phyloP scores from a whole-genome alignment of 495 filamentous ascomycete species.

The Hypoxylon cercidicola region DNA sequence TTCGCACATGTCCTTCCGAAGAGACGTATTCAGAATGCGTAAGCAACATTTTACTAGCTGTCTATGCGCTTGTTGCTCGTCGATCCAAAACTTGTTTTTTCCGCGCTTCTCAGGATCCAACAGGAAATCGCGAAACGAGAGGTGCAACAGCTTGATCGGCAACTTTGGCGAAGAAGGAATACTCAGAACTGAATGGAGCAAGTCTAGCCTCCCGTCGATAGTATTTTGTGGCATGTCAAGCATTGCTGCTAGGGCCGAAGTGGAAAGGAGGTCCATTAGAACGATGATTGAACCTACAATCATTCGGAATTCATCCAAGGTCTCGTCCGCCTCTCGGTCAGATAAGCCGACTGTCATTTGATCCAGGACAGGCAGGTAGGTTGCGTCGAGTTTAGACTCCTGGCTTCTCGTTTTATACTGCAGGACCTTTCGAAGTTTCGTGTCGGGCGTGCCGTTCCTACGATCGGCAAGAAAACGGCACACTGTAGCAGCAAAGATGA shows the following conservation, averaged over 20 bases:
- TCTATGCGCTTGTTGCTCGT: constrained; percentile 41
- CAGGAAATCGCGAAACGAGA: constrained; percentile 48
- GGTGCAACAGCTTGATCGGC: constrained; percentile 42
- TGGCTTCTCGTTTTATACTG: constrained; percentile 36
- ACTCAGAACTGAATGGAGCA: constrained; percentile 44
- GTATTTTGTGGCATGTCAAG: constrained; percentile 19
- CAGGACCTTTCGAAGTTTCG: constrained; percentile 41
- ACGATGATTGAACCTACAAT: constrained; percentile 49
- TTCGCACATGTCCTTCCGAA: constrained; percentile 37
- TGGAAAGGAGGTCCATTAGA: constrained; percentile 32
- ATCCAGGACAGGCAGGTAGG: constrained; percentile 49
- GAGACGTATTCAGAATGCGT: neutral
- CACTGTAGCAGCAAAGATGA: constrained; percentile 57
- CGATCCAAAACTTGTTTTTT: constrained; percentile 41
- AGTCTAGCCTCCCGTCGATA: constrained; percentile 34
- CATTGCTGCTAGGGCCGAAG: constrained; percentile 26
- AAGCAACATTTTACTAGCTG: neutral
- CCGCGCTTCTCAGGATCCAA: constrained; percentile 27
- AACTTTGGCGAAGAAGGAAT: constrained; percentile 27
- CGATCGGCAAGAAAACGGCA: constrained; percentile 48
- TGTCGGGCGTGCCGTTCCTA: constrained; percentile 16
- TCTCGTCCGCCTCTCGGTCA: constrained; percentile 9
- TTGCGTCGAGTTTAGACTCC: constrained; percentile 44
- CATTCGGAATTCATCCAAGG: constrained; percentile 24
- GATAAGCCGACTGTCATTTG: constrained; percentile 34